Evolutionary conservation across 2,329 filamentous ascomycete genomes (phyloP).

Genomic region (Colletotrichum tamarilloi): DNA sequence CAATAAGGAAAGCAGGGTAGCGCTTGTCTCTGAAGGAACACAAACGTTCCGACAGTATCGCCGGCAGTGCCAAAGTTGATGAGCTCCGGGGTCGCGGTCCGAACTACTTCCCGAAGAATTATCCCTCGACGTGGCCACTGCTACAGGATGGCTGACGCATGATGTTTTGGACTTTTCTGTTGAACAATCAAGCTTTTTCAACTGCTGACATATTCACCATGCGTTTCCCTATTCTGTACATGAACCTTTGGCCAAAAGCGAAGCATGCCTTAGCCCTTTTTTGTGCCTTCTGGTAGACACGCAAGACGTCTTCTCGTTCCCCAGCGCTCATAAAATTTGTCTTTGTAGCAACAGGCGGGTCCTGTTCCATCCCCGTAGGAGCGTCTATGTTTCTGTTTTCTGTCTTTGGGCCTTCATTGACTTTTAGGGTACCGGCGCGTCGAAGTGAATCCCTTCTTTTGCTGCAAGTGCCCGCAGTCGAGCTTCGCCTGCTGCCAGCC

Average conservation of each 20-base stretch:
- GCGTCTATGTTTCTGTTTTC: not conserved
- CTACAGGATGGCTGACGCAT: not conserved
- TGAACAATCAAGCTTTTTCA: not conserved
- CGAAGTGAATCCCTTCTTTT: not conserved
- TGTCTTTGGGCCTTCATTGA: not conserved
- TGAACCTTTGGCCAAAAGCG: slow-evolving; percentile 1
- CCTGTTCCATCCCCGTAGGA: not conserved
- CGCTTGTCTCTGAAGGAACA: too few relatives aligned
- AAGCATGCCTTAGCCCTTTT: slow-evolving; percentile 19
- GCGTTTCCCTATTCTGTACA: not conserved
- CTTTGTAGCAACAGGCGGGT: not conserved
- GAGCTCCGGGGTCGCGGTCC: too few relatives aligned
- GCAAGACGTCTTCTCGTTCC: not conserved
- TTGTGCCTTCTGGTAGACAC: not conserved
- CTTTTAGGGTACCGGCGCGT: not conserved
- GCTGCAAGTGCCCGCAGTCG: not conserved
- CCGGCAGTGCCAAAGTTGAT: too few relatives aligned
- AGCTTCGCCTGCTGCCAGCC: not conserved
- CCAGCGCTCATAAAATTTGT: not conserved
- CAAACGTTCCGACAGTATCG: too few relatives aligned
- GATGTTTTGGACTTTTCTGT: too few relatives aligned
- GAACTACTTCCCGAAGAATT: too few relatives aligned
- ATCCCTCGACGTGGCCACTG: too few relatives aligned
- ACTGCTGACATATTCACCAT: not conserved
- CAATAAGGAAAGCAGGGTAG: too few relatives aligned